Percentiles rank a stretch among this genome's conserved stretches.
Conservation (phyloP, 2,329 filamentous ascomycete species). For the Fusarium subtropicale region DNA sequence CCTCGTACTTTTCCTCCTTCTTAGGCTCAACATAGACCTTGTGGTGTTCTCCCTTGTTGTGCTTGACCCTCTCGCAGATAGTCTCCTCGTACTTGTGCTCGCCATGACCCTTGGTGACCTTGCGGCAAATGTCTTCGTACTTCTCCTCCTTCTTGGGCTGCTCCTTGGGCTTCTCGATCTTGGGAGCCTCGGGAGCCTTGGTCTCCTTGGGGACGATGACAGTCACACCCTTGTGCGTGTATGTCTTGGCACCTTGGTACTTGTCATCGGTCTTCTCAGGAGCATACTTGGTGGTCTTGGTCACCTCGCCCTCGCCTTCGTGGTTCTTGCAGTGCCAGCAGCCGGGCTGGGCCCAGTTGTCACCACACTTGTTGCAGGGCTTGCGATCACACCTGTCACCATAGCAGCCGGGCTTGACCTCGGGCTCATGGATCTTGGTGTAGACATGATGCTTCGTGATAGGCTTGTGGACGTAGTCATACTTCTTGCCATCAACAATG, state of each 20-base stretch:
- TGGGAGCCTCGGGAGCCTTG: constrained; percentile 15
- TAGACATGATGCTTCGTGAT: constrained; percentile 25
- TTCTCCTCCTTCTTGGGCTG: constrained; percentile 12
- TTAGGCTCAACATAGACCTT: constrained; percentile 7
- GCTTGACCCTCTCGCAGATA: constrained; percentile 23
- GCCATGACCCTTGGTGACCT: background rate
- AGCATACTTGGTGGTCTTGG: constrained; percentile 17
- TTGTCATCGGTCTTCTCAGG: constrained; percentile 16
- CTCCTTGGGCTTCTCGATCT: constrained; percentile 1
- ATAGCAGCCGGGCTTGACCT: constrained; percentile 36
- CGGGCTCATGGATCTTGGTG: constrained; percentile 22
- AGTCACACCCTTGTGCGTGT: constrained; percentile 21
- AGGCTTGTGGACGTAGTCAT: constrained; percentile 32
- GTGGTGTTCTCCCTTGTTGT: background rate
- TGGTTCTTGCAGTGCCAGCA: constrained; percentile 49
- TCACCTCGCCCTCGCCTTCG: constrained; percentile 15
- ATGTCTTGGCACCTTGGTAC: constrained; percentile 24
- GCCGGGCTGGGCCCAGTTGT: constrained; percentile 47
- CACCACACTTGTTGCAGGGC: constrained; percentile 45
- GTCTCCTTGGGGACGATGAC: constrained; percentile 26
- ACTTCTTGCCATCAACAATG: constrained; percentile 14
- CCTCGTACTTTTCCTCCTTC: constrained; percentile 5
- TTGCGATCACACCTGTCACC: constrained; percentile 43
- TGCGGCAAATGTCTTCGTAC: background rate
- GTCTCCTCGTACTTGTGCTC: constrained; percentile 14